Conservation (phyloP, 306 rosid genomes). For the Acacia confusa region DNA sequence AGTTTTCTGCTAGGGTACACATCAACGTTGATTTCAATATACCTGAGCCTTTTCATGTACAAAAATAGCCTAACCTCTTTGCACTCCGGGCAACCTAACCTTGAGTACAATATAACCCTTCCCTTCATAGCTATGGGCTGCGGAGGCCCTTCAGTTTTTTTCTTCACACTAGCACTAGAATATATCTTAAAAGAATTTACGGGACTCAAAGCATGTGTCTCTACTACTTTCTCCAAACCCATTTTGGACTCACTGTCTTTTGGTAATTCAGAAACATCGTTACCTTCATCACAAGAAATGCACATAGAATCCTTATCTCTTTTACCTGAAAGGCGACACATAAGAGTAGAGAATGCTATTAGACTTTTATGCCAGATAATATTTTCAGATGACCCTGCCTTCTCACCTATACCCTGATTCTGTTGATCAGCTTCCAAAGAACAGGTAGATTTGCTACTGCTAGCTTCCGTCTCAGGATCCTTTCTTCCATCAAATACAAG, state of each 20-base stretch:
- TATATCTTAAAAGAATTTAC: constrained; percentile 48
- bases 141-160: constrained; percentile 41
- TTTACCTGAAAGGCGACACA: constrained; percentile 68
- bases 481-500: constrained; percentile 62
- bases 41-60: constrained; percentile 61
- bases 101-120: constrained; percentile 66
- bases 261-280: constrained; percentile 39
- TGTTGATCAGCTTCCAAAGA: constrained; percentile 42
- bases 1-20: constrained; percentile 64
- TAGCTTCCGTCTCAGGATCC: constrained; percentile 48
- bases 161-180: constrained; percentile 45
- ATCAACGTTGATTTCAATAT: constrained; percentile 74
- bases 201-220: constrained; percentile 70
- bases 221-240: constrained; percentile 53
- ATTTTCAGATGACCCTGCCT: constrained; percentile 59
- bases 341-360: constrained; percentile 53
- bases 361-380: constrained; percentile 59
- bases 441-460: constrained; percentile 34
- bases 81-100: constrained; percentile 64
- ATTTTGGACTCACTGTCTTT: constrained; percentile 44
- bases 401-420: constrained; percentile 51
- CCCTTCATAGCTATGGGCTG: constrained; percentile 57
- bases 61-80: constrained; percentile 62
- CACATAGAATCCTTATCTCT: constrained; percentile 32
- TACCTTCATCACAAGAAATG: constrained; percentile 26